Conservation (phyloP, 306 rosid genomes). For the Mucuna pruriens region DNA sequence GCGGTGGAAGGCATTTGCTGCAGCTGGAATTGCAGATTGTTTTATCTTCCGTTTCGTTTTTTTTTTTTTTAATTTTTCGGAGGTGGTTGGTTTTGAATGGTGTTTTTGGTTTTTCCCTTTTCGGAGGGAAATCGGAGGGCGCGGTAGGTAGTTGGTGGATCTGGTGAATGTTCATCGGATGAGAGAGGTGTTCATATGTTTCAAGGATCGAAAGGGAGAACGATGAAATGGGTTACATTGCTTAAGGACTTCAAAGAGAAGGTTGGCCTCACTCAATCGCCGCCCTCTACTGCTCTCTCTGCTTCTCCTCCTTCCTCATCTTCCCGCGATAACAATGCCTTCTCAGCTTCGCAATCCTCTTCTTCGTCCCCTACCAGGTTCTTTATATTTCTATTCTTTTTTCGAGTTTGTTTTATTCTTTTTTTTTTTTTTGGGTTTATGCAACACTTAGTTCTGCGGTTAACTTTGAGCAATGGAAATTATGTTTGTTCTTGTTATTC, state of each 20-base stretch:
- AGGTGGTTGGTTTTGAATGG: conserved; percentile 5
- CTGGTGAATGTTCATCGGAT: conserved; percentile 70
- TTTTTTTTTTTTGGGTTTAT: not conserved
- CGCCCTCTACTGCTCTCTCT: conserved; percentile 54
- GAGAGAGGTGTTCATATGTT: conserved; percentile 62
- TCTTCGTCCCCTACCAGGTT: conserved; percentile 79
- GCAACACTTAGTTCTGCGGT: conserved; percentile 5
- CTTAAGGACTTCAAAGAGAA: conserved; percentile 98
- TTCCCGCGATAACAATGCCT: conserved; percentile 60
- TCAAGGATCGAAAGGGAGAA: conserved; percentile 67
- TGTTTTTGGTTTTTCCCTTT: conserved; percentile 34
- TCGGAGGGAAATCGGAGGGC: conserved; percentile 37
- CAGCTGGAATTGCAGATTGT: conserved; percentile 44
- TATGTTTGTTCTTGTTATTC: conserved; percentile 9
- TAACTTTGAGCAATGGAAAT: conserved; percentile 13
- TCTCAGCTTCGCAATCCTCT: conserved; percentile 56
- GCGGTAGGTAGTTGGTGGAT: conserved; percentile 53
- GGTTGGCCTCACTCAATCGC: conserved; percentile 88
- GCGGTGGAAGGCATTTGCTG: conserved; percentile 38
- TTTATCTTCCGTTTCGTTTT: not conserved
- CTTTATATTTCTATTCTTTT: not conserved
- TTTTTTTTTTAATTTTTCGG: not conserved
- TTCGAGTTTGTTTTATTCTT: not conserved
- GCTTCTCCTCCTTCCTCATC: conserved; percentile 48
- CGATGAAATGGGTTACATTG: conserved; percentile 99